Evolutionary conservation across 345 rosid genomes (phyloP).

Genomic region (Bruguiera sexangula): DNA sequence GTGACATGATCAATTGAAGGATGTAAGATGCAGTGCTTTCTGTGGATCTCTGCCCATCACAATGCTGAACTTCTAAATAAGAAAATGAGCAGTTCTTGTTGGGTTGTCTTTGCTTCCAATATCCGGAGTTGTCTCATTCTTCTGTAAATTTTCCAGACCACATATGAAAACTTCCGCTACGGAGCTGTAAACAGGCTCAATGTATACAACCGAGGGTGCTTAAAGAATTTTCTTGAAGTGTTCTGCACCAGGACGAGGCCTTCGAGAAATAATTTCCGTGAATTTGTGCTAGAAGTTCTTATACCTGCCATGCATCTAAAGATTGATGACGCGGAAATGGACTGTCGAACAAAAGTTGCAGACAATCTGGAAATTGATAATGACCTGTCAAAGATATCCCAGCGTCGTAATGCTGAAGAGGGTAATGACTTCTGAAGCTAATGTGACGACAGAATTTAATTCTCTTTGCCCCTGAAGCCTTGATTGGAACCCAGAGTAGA

Average conservation of each 20-base stretch:
- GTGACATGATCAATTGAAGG: too few species aligned
- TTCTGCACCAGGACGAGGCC: conserved; percentile 42
- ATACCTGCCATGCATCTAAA: conserved; percentile 10
- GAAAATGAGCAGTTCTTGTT: too few species aligned
- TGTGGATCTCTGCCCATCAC: too few species aligned
- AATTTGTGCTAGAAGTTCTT: conserved; percentile 21
- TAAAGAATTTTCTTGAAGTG: conserved; percentile 38
- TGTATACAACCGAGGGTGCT: conserved; percentile 37
- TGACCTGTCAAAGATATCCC: conserved; percentile 44
- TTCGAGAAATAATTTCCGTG: conserved; percentile 40
- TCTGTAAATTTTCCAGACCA: conserved; percentile 36
- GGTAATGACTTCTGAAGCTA: conserved; percentile 13
- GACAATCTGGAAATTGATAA: conserved; percentile 46
- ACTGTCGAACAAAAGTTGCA: conserved; percentile 37
- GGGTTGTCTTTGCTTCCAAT: neutral
- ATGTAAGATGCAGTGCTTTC: too few species aligned
- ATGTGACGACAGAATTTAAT: neutral
- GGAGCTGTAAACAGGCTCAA: conserved; percentile 24
- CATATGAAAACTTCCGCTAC: conserved; percentile 45
- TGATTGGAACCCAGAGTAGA: neutral
- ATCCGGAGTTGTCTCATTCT: conserved; percentile 6
- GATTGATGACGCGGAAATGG: conserved; percentile 13
- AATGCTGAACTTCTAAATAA: too few species aligned
- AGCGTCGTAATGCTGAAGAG: conserved; percentile 32
- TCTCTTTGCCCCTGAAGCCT: neutral